phyloP scores from a whole-genome alignment of 2,329 filamentous ascomycete genomes.

The Arthrobotrys iridis region DNA sequence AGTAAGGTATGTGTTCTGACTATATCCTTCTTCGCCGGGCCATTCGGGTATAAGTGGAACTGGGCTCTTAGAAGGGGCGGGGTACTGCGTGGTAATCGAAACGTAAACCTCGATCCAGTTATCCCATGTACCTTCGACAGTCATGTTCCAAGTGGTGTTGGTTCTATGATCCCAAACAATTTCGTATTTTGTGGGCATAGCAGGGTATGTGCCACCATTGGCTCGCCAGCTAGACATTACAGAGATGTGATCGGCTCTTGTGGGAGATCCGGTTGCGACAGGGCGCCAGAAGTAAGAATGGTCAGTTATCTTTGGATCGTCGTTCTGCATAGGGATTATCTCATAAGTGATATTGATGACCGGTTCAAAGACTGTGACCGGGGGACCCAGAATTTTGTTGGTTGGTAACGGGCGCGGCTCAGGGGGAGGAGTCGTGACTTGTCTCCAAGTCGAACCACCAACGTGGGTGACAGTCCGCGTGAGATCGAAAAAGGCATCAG shows the following conservation, averaged over 20 bases:
- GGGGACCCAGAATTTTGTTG: neutral
- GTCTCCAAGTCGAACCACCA: slow-evolving; percentile 16
- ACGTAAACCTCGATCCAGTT: slow-evolving; percentile 19
- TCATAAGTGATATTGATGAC: slow-evolving; percentile 29
- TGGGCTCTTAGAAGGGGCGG: slow-evolving; percentile 9
- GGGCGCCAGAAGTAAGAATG: slow-evolving; percentile 8
- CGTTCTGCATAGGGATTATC: slow-evolving; percentile 1
- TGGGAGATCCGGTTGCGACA: slow-evolving; percentile 23
- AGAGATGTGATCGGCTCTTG: slow-evolving; percentile 16
- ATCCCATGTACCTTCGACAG: slow-evolving; percentile 18
- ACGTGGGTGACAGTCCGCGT: slow-evolving; percentile 24
- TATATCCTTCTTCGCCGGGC: neutral
- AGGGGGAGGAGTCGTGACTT: neutral
- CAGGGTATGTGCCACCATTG: neutral
- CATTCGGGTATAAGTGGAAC: neutral
- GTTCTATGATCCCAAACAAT: slow-evolving; percentile 37
- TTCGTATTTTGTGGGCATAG: slow-evolving; percentile 3
- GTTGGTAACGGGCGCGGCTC: neutral
- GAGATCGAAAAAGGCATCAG: neutral
- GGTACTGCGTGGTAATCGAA: slow-evolving; percentile 21
- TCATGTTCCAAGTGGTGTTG: slow-evolving; percentile 43
- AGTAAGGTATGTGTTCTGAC: neutral
- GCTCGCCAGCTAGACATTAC: slow-evolving; percentile 15
- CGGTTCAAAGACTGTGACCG: slow-evolving; percentile 17
- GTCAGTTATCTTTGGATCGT: neutral